Conservation (phyloP, 1,284 basidiomycete species). For the Erythrobasidium hasegawianum region DNA sequence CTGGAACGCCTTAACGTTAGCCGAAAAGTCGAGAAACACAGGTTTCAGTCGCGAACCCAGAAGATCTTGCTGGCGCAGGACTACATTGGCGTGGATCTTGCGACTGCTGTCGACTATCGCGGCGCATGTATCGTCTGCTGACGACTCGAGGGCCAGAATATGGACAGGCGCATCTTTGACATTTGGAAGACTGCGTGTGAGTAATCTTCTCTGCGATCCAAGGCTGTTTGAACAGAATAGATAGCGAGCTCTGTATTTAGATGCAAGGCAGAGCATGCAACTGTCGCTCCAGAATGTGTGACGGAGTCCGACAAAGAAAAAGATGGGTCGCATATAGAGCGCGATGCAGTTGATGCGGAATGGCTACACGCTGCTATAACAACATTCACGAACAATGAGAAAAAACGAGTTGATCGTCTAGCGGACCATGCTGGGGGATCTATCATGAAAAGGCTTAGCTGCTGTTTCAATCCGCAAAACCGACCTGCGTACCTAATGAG, state of each 20-base stretch:
- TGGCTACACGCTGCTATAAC: too few species aligned
- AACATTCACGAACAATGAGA: too few species aligned
- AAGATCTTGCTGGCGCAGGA: constrained; percentile 61
- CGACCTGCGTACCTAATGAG: constrained; percentile 4
- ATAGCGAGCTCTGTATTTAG: too few species aligned
- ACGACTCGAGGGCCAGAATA: constrained; percentile 71
- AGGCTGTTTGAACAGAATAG: too few species aligned
- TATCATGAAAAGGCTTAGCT: neutral
- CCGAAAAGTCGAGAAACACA: neutral
- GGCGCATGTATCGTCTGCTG: constrained; percentile 85
- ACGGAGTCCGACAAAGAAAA: too few species aligned
- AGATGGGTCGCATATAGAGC: too few species aligned
- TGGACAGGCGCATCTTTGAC: constrained; percentile 5
- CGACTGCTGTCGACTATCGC: constrained; percentile 68
- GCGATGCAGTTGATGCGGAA: too few species aligned
- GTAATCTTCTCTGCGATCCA: too few species aligned
- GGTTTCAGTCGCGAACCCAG: constrained; percentile 6
- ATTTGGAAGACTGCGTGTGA: too few species aligned
- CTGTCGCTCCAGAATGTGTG: too few species aligned
- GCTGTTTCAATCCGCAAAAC: neutral
- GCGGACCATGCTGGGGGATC: constrained; percentile 21
- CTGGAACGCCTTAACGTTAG: constrained; percentile 55
- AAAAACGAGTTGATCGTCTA: too few species aligned
- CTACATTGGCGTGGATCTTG: constrained; percentile 71
- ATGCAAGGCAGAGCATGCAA: too few species aligned